Conservation (phyloP, 1,139 yeast species). For the Pneumocystis oryctolagi region DNA sequence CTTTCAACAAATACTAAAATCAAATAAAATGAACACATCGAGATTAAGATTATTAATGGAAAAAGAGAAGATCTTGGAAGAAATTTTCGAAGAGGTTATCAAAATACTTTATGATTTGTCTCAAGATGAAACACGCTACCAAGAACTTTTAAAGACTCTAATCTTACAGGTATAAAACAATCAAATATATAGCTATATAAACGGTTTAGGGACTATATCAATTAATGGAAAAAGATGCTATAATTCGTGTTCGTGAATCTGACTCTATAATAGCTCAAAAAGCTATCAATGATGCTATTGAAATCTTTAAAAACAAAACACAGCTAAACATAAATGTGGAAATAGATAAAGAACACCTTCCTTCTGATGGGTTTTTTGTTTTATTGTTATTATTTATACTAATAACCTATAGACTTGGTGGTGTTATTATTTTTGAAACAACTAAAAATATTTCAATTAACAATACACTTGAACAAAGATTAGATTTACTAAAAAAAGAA, state of each 20-base stretch:
- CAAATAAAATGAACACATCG: conserved; percentile 88
- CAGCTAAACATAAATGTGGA: conserved; percentile 21
- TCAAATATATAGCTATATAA: neutral
- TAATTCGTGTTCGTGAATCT: conserved; percentile 50
- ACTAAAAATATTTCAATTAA: conserved; percentile 75
- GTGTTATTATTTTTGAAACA: conserved; percentile 56
- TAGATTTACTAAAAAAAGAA: conserved; percentile 62
- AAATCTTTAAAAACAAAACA: conserved; percentile 42
- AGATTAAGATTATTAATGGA: conserved; percentile 80
- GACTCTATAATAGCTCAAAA: conserved; percentile 54
- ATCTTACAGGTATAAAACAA: conserved; percentile 44
- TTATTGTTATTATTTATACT: conserved; percentile 13
- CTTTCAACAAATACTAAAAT: conserved; percentile 88
- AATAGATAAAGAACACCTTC: conserved; percentile 42
- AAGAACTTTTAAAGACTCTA: conserved; percentile 55
- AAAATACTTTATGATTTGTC: conserved; percentile 44
- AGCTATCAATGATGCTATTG: conserved; percentile 47
- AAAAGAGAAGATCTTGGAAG: conserved; percentile 66
- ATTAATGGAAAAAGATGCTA: conserved; percentile 54
- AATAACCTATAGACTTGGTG: conserved; percentile 43
- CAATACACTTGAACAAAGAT: conserved; percentile 89
- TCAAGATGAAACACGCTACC: conserved; percentile 42
- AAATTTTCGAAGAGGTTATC: conserved; percentile 58
- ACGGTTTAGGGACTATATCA: conserved; percentile 35
- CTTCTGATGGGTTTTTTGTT: conserved; percentile 35